phyloP scores from a whole-genome alignment of 108 stramenopile species.

The Cyclostephanos tholiformis region DNA sequence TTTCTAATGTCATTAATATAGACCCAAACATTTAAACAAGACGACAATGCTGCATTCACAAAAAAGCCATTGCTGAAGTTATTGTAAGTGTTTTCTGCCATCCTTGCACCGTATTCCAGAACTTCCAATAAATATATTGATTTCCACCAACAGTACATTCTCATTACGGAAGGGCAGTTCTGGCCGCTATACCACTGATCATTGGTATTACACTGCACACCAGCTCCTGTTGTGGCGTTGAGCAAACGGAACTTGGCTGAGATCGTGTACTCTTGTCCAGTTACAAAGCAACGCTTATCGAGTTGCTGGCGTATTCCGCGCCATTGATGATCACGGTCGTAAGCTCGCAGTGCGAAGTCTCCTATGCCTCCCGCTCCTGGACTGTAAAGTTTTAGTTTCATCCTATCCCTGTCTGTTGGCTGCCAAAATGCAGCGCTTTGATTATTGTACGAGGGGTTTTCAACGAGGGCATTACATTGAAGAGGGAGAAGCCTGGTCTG shows the following conservation, averaged over 20 bases:
- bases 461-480: slow-evolving; percentile 34
- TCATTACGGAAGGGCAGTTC: slow-evolving; percentile 45
- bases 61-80: slow-evolving; percentile 27
- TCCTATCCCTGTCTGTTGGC: slow-evolving; percentile 26
- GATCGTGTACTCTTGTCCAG: slow-evolving; percentile 37
- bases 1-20: slow-evolving; percentile 40
- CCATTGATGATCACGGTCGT: slow-evolving; percentile 24
- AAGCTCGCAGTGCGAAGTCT: slow-evolving; percentile 42
- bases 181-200: slow-evolving; percentile 14
- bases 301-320: slow-evolving; percentile 36
- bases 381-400: slow-evolving; percentile 20
- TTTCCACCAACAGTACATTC: slow-evolving; percentile 17
- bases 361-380: slow-evolving; percentile 19
- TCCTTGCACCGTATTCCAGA: slow-evolving; percentile 26
- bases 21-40: slow-evolving; percentile 30
- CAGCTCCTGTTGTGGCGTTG: slow-evolving; percentile 31
- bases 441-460: slow-evolving; percentile 34
- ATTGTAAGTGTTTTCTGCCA: slow-evolving; percentile 46
- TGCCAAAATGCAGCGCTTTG: slow-evolving; percentile 27
- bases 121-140: slow-evolving; percentile 28
- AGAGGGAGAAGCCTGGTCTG: slow-evolving; percentile 23
- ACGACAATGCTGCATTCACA: slow-evolving; percentile 36
- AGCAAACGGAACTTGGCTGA: slow-evolving; percentile 44
- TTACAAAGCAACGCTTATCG: slow-evolving; percentile 44
- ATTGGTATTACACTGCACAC: slow-evolving; percentile 38